Percentiles rank a stretch among this genome's conserved stretches.
Evolutionary conservation across 441 rosid species (phyloP).

Genomic region (Arabidopsis lyrata): DNA sequence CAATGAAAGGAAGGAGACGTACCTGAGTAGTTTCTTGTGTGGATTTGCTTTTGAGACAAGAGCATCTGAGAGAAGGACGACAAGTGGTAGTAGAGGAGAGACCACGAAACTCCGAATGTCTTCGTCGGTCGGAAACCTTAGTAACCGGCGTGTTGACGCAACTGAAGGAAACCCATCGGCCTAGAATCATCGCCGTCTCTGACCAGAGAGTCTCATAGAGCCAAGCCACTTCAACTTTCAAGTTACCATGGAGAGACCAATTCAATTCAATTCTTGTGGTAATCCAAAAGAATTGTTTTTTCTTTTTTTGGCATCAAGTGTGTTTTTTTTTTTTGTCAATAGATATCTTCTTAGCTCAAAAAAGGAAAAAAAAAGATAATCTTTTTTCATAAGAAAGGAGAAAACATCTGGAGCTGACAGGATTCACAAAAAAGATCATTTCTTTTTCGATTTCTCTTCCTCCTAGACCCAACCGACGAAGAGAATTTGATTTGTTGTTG

Average conservation of each 20-base stretch:
- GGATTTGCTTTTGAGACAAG: conserved; percentile 29
- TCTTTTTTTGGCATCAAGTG: not conserved
- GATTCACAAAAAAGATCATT: not conserved
- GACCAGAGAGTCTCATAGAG: not conserved
- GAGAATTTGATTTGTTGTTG: conserved; percentile 3
- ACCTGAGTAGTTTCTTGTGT: conserved; percentile 28
- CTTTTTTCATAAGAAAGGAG: not conserved
- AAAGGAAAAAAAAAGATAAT: not conserved
- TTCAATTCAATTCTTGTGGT: conserved; percentile 27
- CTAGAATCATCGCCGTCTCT: conserved; percentile 34
- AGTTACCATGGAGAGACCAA: conserved; percentile 1
- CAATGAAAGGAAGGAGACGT: not conserved
- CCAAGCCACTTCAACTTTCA: conserved; percentile 20
- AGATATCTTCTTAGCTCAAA: not conserved
- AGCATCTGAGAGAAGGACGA: conserved; percentile 25
- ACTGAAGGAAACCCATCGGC: conserved; percentile 28
- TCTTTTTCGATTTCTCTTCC: conserved; percentile 18
- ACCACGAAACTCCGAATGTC: conserved; percentile 16
- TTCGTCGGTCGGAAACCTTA: not conserved
- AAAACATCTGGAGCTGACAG: conserved; percentile 5
- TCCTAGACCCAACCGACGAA: not conserved
- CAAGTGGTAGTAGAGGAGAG: conserved; percentile 10
- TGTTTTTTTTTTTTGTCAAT: not conserved
- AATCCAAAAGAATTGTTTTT: not conserved
- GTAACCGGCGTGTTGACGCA: conserved; percentile 4